Conservation (phyloP, 2,329 filamentous ascomycete species). For the Trichoderma lentiforme region DNA sequence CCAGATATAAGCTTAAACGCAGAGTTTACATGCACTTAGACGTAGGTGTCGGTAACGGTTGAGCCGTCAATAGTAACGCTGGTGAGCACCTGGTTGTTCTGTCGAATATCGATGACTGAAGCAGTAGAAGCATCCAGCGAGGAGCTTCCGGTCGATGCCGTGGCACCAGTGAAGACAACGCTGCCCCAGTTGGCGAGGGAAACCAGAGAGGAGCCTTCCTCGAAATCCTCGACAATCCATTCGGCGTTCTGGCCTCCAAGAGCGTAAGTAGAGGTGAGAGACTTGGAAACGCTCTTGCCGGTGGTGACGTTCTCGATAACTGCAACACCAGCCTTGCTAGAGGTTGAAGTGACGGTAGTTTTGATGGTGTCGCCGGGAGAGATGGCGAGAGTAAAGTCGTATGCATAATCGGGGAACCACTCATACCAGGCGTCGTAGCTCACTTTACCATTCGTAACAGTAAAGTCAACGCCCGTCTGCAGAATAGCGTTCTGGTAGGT, state of each 20-base stretch:
- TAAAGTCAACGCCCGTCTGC: slow-evolving; percentile 36
- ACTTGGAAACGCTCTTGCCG: slow-evolving; percentile 2
- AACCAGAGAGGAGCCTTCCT: neutral
- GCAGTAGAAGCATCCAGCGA: neutral
- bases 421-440: slow-evolving; percentile 13
- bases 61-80: neutral
- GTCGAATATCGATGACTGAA: neutral
- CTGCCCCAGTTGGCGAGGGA: slow-evolving; percentile 9
- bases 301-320: slow-evolving; percentile 10
- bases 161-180: slow-evolving; percentile 7
- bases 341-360: neutral
- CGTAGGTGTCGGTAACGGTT: neutral
- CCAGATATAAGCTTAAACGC: neutral
- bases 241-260: slow-evolving; percentile 4
- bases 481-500: slow-evolving; percentile 37
- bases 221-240: slow-evolving; percentile 11
- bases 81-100: neutral
- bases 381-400: neutral
- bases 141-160: neutral
- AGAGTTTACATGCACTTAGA: neutral
- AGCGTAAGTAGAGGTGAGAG: neutral
- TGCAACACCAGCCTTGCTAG: neutral
- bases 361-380: neutral
- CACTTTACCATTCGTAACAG: neutral
- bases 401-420: slow-evolving; percentile 4